Evolutionary conservation across 1,284 basidiomycete genomes (phyloP).

Genomic region (Cutaneotrichosporon sp.): DNA sequence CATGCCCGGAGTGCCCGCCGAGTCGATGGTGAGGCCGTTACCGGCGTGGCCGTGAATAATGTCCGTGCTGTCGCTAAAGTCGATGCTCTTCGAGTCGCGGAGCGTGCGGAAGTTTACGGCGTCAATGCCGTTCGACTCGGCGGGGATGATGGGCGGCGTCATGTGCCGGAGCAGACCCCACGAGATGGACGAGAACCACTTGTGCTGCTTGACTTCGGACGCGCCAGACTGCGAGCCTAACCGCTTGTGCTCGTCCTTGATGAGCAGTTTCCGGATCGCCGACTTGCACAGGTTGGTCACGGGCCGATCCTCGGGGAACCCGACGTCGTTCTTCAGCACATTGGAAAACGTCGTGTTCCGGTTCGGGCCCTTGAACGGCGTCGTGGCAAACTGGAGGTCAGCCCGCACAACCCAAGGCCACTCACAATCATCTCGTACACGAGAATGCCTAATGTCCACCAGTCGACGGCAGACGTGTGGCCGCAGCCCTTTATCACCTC

Average conservation of each 20-base stretch:
- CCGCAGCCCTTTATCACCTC: constrained; percentile 98
- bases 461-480: constrained; percentile 97
- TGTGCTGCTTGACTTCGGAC: constrained; percentile 97
- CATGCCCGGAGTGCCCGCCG: constrained; percentile 52
- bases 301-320: constrained; percentile 80
- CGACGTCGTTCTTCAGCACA: constrained; percentile 79
- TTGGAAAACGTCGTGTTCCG: constrained; percentile 95
- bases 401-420: constrained; percentile 29
- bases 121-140: constrained; percentile 73
- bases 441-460: constrained; percentile 98
- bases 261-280: constrained; percentile 76
- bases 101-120: constrained; percentile 86
- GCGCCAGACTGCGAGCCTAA: constrained; percentile 89
- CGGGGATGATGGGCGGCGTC: constrained; percentile 85
- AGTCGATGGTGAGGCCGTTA: constrained; percentile 36
- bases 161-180: constrained; percentile 94
- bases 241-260: constrained; percentile 86
- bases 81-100: constrained; percentile 82
- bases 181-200: constrained; percentile 94
- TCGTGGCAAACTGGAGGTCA: constrained; percentile 75
- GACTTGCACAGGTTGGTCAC: constrained; percentile 83
- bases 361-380: constrained; percentile 95
- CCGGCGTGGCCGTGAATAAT: constrained; percentile 48
- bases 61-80: constrained; percentile 53
- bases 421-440: constrained; percentile 99